Evolutionary conservation across 352 stramenopile species (phyloP), one percentile per base, ranked within the genome.

Genomic region (Phytopythium kandeliae): DNA sequence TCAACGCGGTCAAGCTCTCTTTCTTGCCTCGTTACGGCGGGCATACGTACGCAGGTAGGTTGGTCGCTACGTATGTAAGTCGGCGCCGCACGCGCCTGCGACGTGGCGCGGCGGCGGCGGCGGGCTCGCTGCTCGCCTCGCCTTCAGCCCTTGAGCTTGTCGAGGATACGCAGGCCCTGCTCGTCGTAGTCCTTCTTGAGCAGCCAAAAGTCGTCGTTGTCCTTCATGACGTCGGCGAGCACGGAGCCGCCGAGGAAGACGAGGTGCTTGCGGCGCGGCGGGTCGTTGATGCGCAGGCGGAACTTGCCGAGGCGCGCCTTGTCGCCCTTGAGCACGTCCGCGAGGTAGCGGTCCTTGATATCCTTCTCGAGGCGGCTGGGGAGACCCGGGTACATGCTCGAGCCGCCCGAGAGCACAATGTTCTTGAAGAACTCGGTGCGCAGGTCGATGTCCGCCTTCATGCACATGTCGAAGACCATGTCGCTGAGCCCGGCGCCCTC

Each of bases 401-500:
- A 97, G 19, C 95, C 95, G 28, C 92, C 91, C 4, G 76, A 95
- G 9, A 98, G 78, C 65, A 97, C 87, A 60, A 99, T 98, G 71
- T 99, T 97, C 59, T 98, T 98, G 71, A 98, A 99, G 44, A 99
- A 97, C 51, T 97, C 95, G 6, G 79, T 78, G 47, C 96, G 85
- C 35, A 97, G 76, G 67, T 99, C 97, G 19, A 95, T 89, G 36
- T 92, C 86, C n/a, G 95, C 95, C 64, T 97, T 97, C 77, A 97
- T 94, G 71, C 98, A 98, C 78, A 97, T 98, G 53, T 99, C 92
- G 54, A 99, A 98, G 6, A 99, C 76, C 78, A 98, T 97, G 67
- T 99, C 95, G 46, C 92, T 92, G 45, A 98, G 81, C 10, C 96
- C 96, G 2, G 74, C 67, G 65, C 94, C 90, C 71, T 99, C 97